A percentile compares a stretch with the other conserved stretches of the same genome.
Conservation (phyloP, 192 early-diverging fungal species). For the Backusella liffmaniae region DNA sequence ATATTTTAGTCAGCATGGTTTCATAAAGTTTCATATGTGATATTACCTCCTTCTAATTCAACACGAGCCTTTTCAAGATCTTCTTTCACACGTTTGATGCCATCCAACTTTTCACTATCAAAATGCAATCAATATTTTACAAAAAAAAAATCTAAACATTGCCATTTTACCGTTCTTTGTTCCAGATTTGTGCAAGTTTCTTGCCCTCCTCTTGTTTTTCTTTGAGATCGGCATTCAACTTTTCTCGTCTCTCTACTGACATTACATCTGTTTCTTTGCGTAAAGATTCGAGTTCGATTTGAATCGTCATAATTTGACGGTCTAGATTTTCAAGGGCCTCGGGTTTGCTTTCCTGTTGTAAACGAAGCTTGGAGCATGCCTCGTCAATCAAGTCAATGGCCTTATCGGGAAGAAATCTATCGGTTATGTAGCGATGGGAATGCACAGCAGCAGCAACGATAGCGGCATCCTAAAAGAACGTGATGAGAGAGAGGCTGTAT, state of each 20-base stretch:
- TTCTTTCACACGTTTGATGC: slow-evolving; percentile 65
- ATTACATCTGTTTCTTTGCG: slow-evolving; percentile 74
- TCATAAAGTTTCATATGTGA: not conserved
- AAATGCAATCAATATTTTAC: not conserved
- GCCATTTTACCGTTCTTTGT: slow-evolving; percentile 53
- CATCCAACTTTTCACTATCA: slow-evolving; percentile 53
- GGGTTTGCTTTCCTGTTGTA: slow-evolving; percentile 79
- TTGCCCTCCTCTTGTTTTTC: slow-evolving; percentile 60
- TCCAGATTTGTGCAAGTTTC: slow-evolving; percentile 60
- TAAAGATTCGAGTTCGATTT: slow-evolving; percentile 78
- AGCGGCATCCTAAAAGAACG: slow-evolving; percentile 52
- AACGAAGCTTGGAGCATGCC: slow-evolving; percentile 73
- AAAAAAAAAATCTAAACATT: not conserved
- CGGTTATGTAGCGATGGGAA: slow-evolving; percentile 77
- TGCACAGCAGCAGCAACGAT: slow-evolving; percentile 70
- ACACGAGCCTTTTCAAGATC: slow-evolving; percentile 72
- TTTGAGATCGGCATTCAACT: slow-evolving; percentile 57
- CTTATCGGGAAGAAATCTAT: slow-evolving; percentile 75
- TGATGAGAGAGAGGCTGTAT: not conserved
- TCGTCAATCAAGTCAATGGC: slow-evolving; percentile 84
- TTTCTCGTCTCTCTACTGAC: slow-evolving; percentile 62
- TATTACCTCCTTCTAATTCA: slow-evolving; percentile 60
- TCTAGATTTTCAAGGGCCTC: slow-evolving; percentile 74
- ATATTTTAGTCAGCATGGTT: not conserved
- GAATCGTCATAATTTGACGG: slow-evolving; percentile 70